phyloP scores from a whole-genome alignment of 202 grass and related monocot species.

The Panicum hallii region DNA sequence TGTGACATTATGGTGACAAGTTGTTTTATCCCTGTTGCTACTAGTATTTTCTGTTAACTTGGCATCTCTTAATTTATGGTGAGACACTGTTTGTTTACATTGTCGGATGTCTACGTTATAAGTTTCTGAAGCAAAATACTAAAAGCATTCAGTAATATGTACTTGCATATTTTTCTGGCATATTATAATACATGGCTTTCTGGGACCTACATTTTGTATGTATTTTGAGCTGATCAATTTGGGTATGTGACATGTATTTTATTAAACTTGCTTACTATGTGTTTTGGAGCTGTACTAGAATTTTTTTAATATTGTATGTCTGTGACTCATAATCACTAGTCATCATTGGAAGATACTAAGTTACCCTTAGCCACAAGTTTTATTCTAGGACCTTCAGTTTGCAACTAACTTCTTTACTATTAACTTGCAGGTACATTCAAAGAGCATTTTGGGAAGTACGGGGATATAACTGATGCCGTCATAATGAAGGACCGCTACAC shows the following conservation, averaged over 20 bases:
- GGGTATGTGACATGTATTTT: neutral
- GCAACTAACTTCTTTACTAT: slow-evolving; percentile 6
- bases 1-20: neutral
- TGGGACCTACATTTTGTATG: neutral
- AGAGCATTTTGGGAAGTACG: slow-evolving; percentile 79
- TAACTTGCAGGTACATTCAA: slow-evolving; percentile 67
- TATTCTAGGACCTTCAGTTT: neutral
- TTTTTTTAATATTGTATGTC: neutral
- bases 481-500: slow-evolving; percentile 93
- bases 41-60: neutral
- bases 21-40: neutral
- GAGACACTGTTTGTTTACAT: neutral
- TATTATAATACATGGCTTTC: neutral
- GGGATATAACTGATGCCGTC: slow-evolving; percentile 74
- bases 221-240: slow-evolving; percentile 9
- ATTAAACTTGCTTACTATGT: neutral
- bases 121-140: neutral
- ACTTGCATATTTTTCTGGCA: neutral
- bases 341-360: neutral
- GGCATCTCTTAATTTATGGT: neutral
- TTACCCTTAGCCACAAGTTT: neutral
- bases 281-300: neutral
- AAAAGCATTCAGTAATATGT: neutral
- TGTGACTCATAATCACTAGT: neutral
- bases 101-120: neutral